Base-by-base conservation (phyloP, 192 early-diverging fungal genomes). In the Coemansia sp. region DNA sequence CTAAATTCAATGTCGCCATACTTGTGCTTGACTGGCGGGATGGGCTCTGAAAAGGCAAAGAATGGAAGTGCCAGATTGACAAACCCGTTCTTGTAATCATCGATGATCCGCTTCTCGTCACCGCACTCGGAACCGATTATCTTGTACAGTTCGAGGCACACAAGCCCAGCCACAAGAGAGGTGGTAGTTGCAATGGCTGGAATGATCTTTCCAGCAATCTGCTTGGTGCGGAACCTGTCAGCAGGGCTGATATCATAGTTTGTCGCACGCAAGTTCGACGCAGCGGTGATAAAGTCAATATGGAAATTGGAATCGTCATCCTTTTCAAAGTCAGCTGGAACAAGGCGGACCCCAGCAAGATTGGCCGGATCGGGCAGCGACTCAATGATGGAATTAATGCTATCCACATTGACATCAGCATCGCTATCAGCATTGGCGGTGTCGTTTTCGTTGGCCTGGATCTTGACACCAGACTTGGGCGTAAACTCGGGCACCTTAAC, bases 301-400 rank as follows among this genome's bases (percentile, higher is more conserved):
- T 99, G 98, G 88, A 95, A 97, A 86, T 99, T 99, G 76, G 88
- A 91, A 69, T 99, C 98, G 74, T 99, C 98, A 76, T 99, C 98
- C 87, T 99, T 99, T 77, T 99, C 98, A 78, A 99, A 99, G 63
- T 98, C 96, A 12, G 89, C 91, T 21, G 96, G 95, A 43, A 80
- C 86, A 58, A 99, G 85, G 59, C 94, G 91, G 75, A 93, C 88
- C 43, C 93, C 92, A 19, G 92, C 91, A 66, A 96, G 77, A 39
- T 84, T 85, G n/a, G 91, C 86, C 6, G 93, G 90, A 16, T 87
- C 75, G 5, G 96, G 96, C 15, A 99, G 75, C 6, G 83, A 70
- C 41, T 85, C 71, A 42, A 92, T 77, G 57, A 97, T 60, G 15
- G 75, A 74, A 52, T 95, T 88, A 19, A 98, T 72, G 54, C 88